Percentiles rank a stretch among this genome's conserved stretches.
phyloP scores from a whole-genome alignment of 352 stramenopile species.

The Globisporangium solare region DNA sequence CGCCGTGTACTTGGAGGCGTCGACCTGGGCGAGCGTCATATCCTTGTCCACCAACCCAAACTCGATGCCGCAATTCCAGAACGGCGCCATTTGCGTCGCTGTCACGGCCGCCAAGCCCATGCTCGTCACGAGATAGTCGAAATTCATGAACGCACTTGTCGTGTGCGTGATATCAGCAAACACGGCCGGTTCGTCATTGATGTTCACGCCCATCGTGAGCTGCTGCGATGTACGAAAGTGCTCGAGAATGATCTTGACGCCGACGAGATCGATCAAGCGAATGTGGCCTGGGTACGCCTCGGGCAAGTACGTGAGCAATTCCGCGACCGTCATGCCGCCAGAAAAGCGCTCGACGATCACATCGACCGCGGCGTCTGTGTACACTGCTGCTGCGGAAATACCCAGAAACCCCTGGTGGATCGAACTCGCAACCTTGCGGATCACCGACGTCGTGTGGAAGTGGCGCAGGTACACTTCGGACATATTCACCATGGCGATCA shows the following conservation, averaged over 20 bases:
- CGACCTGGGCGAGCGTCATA: constrained; percentile 19
- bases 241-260: constrained; percentile 15
- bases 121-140: constrained; percentile 28
- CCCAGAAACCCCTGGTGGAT: constrained; percentile 28
- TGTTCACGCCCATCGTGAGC: constrained; percentile 30
- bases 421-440: constrained; percentile 38
- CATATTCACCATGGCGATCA: constrained; percentile 18
- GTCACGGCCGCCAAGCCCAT: constrained; percentile 31
- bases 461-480: constrained; percentile 28
- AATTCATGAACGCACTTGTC: constrained; percentile 22
- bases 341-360: constrained; percentile 24
- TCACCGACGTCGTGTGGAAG: constrained; percentile 23
- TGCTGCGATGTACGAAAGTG: constrained; percentile 26
- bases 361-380: constrained; percentile 20
- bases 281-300: constrained; percentile 20
- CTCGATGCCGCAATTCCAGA: constrained; percentile 41
- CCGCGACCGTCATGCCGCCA: constrained; percentile 20
- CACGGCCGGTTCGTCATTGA: constrained; percentile 34
- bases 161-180: constrained; percentile 34
- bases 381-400: constrained; percentile 12
- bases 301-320: constrained; percentile 22
- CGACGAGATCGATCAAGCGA: constrained; percentile 25
- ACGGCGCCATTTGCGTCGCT: constrained; percentile 29
- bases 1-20: constrained; percentile 16
- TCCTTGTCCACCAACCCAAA: constrained; percentile 35